Evolutionary conservation across 495 filamentous ascomycete genomes (phyloP).

Genomic region (Talaromyces stipitatus): DNA sequence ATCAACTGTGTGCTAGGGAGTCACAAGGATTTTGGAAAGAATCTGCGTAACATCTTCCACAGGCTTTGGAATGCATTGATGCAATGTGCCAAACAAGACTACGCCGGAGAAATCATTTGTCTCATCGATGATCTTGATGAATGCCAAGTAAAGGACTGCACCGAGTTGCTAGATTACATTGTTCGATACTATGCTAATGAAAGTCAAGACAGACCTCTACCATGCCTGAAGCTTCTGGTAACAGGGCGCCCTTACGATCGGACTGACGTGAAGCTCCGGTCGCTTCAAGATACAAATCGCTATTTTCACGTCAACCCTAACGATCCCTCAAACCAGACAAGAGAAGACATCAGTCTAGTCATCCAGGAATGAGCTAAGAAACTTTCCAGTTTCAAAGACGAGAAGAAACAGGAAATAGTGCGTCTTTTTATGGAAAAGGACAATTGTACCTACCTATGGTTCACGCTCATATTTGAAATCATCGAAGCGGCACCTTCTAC

Average conservation of each 20-base stretch:
- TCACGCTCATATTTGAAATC: background rate
- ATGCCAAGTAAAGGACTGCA: conserved; percentile 15
- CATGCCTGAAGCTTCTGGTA: background rate
- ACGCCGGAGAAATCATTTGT: conserved; percentile 35
- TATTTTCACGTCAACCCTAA: background rate
- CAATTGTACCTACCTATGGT: background rate
- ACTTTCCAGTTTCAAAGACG: background rate
- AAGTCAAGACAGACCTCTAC: background rate
- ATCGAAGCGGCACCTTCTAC: background rate
- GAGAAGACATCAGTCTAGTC: background rate
- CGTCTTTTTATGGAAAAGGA: background rate
- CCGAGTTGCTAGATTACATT: background rate
- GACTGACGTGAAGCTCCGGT: background rate
- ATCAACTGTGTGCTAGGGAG: conserved; percentile 15
- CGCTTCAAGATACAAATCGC: background rate
- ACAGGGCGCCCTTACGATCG: background rate
- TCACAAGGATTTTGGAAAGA: conserved; percentile 12
- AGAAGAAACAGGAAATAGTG: background rate
- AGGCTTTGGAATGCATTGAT: conserved; percentile 35
- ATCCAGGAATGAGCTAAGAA: background rate
- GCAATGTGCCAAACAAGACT: conserved; percentile 13
- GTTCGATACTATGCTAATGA: background rate
- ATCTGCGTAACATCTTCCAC: conserved; percentile 16
- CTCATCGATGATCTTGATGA: conserved; percentile 38
- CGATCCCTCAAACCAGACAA: background rate